Evolutionary conservation across 495 filamentous ascomycete genomes (phyloP).

Genomic region (Penicillium tannophilum): DNA sequence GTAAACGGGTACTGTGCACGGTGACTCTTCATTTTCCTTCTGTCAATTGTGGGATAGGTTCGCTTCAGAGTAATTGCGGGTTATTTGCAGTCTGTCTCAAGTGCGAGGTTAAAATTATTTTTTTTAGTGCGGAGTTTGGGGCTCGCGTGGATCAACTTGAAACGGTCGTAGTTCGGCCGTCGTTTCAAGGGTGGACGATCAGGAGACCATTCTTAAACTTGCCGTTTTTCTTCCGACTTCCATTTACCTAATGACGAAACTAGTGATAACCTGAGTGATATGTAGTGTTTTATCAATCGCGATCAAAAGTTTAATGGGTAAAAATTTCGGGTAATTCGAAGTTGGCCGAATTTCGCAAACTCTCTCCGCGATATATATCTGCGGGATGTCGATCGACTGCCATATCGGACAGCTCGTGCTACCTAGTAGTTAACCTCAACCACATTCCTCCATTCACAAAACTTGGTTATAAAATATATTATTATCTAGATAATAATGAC

Average conservation of each 20-base stretch:
- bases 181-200: constrained; percentile 26
- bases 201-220: constrained; percentile 8
- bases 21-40: no score
- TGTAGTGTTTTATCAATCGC: neutral
- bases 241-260: neutral
- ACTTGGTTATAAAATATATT: neutral
- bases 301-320: neutral
- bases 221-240: neutral
- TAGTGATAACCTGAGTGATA: neutral
- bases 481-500: neutral
- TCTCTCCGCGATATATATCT: constrained; percentile 12
- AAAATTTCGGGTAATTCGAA: neutral
- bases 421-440: neutral
- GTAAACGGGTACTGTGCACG: no score
- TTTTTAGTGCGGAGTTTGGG: neutral
- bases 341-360: neutral
- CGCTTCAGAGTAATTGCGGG: neutral
- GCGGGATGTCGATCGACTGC: constrained; percentile 9
- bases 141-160: constrained; percentile 15
- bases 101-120: neutral
- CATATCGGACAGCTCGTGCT: constrained; percentile 1
- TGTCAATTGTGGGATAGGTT: neutral
- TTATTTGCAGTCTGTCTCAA: neutral
- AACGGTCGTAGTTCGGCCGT: constrained; percentile 26
- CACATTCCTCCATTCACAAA: neutral